Evolutionary conservation across 2,329 filamentous ascomycete genomes (phyloP).

Genomic region (Pseudonectria foliicola): DNA sequence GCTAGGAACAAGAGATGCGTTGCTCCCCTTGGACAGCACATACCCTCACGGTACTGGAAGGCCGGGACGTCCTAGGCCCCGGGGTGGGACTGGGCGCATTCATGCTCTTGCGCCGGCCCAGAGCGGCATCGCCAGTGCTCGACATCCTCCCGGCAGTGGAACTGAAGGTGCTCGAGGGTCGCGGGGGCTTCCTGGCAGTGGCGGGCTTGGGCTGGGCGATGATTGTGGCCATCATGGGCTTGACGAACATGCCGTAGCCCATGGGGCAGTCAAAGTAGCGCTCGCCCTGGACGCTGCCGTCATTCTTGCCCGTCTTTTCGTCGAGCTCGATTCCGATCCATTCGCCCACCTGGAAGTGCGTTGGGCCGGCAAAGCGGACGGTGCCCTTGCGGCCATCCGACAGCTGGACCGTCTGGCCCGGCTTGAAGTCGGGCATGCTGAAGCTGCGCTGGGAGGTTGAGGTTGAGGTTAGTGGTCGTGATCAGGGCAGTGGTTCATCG

Average conservation of each 20-base stretch:
- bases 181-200: slow-evolving; percentile 31
- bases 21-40: slow-evolving; percentile 18
- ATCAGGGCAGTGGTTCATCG: slow-evolving; percentile 25
- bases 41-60: slow-evolving; percentile 51
- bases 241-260: slow-evolving; percentile 77
- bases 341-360: slow-evolving; percentile 71
- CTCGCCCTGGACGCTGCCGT: slow-evolving; percentile 81
- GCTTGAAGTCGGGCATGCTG: slow-evolving; percentile 50
- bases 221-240: slow-evolving; percentile 60
- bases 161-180: slow-evolving; percentile 43
- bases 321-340: slow-evolving; percentile 90
- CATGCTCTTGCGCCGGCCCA: slow-evolving; percentile 58
- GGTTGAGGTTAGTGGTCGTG: slow-evolving; percentile 12
- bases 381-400: slow-evolving; percentile 68
- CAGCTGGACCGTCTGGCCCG: slow-evolving; percentile 72
- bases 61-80: slow-evolving; percentile 47
- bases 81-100: slow-evolving; percentile 69
- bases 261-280: slow-evolving; percentile 81
- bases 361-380: slow-evolving; percentile 75
- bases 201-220: slow-evolving; percentile 42
- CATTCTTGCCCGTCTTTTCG: slow-evolving; percentile 80
- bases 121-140: slow-evolving; percentile 42
- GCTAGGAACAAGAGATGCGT: not conserved
- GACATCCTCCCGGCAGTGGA: slow-evolving; percentile 32
- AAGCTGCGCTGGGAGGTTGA: not conserved